Percentiles rank a stretch among this genome's conserved stretches.
Evolutionary conservation across 1,284 basidiomycete species (phyloP).

Genomic region (Cryptococcus sp.): DNA sequence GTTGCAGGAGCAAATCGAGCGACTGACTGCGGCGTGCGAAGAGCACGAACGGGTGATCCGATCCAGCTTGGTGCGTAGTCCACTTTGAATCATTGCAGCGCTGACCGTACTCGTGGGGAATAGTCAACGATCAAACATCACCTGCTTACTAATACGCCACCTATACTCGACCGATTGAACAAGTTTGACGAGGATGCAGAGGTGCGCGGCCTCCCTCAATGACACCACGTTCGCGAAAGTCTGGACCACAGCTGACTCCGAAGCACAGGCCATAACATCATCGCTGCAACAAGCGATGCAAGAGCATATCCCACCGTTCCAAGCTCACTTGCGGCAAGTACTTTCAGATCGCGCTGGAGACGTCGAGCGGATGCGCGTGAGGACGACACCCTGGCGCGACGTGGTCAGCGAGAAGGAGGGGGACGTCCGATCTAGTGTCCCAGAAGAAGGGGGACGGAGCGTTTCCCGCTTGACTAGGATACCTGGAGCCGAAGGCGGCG

Average conservation of each 20-base stretch:
- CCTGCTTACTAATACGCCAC: constrained; percentile 38
- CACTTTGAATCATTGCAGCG: not conserved
- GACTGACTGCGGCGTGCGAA: constrained; percentile 35
- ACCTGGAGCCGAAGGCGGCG: constrained; percentile 33
- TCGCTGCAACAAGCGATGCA: constrained; percentile 24
- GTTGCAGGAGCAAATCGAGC: constrained; percentile 40
- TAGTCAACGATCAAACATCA: constrained; percentile 47
- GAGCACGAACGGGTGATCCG: constrained; percentile 45
- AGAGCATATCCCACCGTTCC: constrained; percentile 17
- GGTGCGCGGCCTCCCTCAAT: constrained; percentile 18
- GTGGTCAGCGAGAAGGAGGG: constrained; percentile 20
- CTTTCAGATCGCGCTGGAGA: constrained; percentile 26
- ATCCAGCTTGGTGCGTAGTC: constrained; percentile 31
- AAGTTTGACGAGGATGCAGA: constrained; percentile 43
- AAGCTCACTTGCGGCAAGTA: constrained; percentile 24
- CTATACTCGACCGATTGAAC: constrained; percentile 26
- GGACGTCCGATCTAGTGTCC: not conserved
- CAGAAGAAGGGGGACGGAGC: not conserved
- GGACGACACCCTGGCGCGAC: constrained; percentile 41
- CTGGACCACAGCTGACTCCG: not conserved
- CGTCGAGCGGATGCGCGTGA: constrained; percentile 38
- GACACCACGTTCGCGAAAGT: not conserved
- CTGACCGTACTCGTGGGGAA: constrained; percentile 1
- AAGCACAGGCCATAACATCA: constrained; percentile 11
- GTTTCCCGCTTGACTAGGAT: constrained; percentile 17